Conservation (phyloP, 1,284 basidiomycete species). For the Trichosporon asahii region DNA sequence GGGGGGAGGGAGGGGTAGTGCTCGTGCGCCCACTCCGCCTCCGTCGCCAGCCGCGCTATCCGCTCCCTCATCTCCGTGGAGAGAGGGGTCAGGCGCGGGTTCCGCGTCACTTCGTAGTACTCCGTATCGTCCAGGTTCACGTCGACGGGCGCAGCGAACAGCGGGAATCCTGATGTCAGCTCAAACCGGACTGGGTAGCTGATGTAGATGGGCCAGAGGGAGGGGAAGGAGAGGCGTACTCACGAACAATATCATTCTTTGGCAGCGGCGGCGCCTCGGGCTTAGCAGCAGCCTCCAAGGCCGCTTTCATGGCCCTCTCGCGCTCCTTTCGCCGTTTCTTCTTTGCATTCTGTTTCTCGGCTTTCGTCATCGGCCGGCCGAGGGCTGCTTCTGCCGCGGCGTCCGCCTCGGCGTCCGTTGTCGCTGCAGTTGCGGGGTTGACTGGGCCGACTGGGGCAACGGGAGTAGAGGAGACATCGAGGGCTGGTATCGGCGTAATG, state of each 20-base stretch:
- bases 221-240: slow-evolving; percentile 12
- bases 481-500: no score
- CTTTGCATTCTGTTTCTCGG: slow-evolving; percentile 48
- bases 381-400: slow-evolving; percentile 23
- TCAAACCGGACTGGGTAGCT: background rate
- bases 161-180: slow-evolving; percentile 29
- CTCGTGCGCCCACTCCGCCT: slow-evolving; percentile 5
- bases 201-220: no score
- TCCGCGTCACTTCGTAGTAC: slow-evolving; percentile 23
- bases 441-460: background rate
- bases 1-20: background rate
- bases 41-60: slow-evolving; percentile 11
- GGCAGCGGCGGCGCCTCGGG: slow-evolving; percentile 11
- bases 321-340: slow-evolving; percentile 46
- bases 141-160: slow-evolving; percentile 34
- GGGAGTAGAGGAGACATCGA: background rate
- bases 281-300: slow-evolving; percentile 14
- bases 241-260: slow-evolving; percentile 18
- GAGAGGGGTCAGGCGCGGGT: slow-evolving; percentile 18
- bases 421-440: background rate
- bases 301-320: slow-evolving; percentile 29
- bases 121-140: slow-evolving; percentile 26
- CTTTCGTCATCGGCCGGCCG: slow-evolving; percentile 40
- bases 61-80: background rate
- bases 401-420: slow-evolving; percentile 11